Percentiles rank a stretch among this genome's conserved stretches.
These are phyloP conservation scores for Metschnikowia santaceciliae DNA, from an alignment of 805 yeast species.

Conservation along the genomic window DNA sequence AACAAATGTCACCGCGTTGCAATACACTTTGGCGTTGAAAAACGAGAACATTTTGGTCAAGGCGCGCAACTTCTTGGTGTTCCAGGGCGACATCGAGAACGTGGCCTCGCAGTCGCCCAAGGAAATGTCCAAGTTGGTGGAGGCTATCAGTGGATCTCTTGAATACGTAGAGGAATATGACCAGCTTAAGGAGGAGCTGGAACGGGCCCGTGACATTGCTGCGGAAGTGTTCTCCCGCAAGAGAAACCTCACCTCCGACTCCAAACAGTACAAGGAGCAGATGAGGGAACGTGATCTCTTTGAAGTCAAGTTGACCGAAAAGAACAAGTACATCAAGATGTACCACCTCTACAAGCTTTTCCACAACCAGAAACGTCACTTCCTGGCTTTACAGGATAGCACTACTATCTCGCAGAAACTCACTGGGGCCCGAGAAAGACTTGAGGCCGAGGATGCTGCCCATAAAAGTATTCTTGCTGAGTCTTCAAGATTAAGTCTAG, in stretches of 20 bases:
- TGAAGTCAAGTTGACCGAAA: constrained; percentile 50
- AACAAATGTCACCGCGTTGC: constrained; percentile 53
- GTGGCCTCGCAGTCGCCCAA: constrained; percentile 82
- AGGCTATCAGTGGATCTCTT: constrained; percentile 77
- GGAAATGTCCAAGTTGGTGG: constrained; percentile 71
- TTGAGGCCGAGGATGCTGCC: constrained; percentile 25
- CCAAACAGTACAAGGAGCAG: constrained; percentile 75
- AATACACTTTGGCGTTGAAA: constrained; percentile 64
- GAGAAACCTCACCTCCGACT: constrained; percentile 66
- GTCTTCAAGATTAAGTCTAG: constrained; percentile 45
- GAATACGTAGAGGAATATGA: constrained; percentile 70
- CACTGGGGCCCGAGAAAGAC: constrained; percentile 19
- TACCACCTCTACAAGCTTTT: constrained; percentile 62
- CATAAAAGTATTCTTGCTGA: constrained; percentile 31
- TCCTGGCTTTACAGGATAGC: constrained; percentile 32
- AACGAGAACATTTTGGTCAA: constrained; percentile 78
- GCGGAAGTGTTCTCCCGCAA: constrained; percentile 63
- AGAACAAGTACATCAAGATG: constrained; percentile 41
- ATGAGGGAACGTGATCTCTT: constrained; percentile 66
- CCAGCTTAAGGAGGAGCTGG: constrained; percentile 55
- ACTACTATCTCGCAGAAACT: constrained; percentile 9
- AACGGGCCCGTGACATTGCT: constrained; percentile 59
- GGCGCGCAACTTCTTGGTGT: constrained; percentile 88
- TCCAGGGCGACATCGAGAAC: constrained; percentile 95
- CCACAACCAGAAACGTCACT: constrained; percentile 49